Percentiles rank a stretch among this genome's conserved stretches.
phyloP scores from a whole-genome alignment of 352 stramenopile species.

The Saprolegnia parasitica region DNA sequence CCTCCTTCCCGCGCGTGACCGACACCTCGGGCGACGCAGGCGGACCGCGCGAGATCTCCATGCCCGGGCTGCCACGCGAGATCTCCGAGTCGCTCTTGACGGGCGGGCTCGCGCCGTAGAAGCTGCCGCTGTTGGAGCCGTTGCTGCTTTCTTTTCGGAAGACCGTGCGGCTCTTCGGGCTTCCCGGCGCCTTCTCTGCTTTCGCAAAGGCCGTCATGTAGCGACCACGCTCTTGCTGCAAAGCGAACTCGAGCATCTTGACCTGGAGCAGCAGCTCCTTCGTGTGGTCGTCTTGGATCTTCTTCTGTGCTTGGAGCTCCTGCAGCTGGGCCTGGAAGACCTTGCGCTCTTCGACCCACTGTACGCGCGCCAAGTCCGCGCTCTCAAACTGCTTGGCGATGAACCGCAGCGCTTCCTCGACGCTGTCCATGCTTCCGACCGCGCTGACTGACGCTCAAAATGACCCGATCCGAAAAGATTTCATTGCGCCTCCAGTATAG shows the following conservation, averaged over 20 bases:
- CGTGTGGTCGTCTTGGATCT: conserved; percentile 75
- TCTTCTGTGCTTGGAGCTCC: conserved; percentile 70
- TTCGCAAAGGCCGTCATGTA: conserved; percentile 73
- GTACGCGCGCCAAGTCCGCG: conserved; percentile 64
- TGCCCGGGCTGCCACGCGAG: neutral
- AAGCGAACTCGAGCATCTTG: conserved; percentile 87
- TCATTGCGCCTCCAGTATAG: neutral
- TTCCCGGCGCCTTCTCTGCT: conserved; percentile 43
- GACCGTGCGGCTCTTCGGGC: conserved; percentile 38
- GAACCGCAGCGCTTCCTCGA: conserved; percentile 79
- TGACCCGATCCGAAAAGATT: neutral
- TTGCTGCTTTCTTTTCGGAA: conserved; percentile 60
- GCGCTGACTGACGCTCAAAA: neutral
- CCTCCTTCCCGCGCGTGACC: conserved; percentile 26
- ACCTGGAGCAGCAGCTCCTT: conserved; percentile 80
- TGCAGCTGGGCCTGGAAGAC: conserved; percentile 67
- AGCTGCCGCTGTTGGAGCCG: conserved; percentile 3
- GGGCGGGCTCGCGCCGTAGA: conserved; percentile 11
- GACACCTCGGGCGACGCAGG: conserved; percentile 18
- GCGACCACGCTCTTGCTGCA: conserved; percentile 63
- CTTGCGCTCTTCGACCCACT: conserved; percentile 73
- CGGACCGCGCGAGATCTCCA: conserved; percentile 16
- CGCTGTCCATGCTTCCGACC: conserved; percentile 59
- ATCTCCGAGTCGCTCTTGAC: conserved; percentile 55
- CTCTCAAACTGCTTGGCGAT: conserved; percentile 80